These are phyloP conservation scores for barley (Hordeum vulgare) DNA, from an alignment of 176 grass and related monocot species.

Conservation along the genomic window MorexV3_pseudomolecules_assembly NC_058522.1:569745941-569746440, in stretches of 20 bases:
- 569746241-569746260: not conserved
- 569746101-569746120: not conserved
- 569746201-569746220: not conserved
- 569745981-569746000: constrained; percentile 97
- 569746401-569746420: constrained; percentile 60
- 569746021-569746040: constrained; percentile 88
- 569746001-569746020: constrained; percentile 93
- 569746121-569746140: constrained; percentile 12
- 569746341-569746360: constrained; percentile 63
- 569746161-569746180: not conserved
- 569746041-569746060: constrained; percentile 45
- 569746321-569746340: constrained; percentile 83
- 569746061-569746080: not conserved
- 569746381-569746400: constrained; percentile 82
- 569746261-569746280: not conserved
- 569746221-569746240: not conserved
- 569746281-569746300: not conserved
- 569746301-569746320: constrained; percentile 41
- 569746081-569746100: not conserved
- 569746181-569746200: not conserved
- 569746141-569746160: not conserved
- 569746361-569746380: constrained; percentile 67
- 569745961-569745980: constrained; percentile 89
- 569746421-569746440: constrained; percentile 69
- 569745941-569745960: constrained; percentile 82